Conservation (phyloP, 192 early-diverging fungal species). For the Linnemannia hyalina region DNA sequence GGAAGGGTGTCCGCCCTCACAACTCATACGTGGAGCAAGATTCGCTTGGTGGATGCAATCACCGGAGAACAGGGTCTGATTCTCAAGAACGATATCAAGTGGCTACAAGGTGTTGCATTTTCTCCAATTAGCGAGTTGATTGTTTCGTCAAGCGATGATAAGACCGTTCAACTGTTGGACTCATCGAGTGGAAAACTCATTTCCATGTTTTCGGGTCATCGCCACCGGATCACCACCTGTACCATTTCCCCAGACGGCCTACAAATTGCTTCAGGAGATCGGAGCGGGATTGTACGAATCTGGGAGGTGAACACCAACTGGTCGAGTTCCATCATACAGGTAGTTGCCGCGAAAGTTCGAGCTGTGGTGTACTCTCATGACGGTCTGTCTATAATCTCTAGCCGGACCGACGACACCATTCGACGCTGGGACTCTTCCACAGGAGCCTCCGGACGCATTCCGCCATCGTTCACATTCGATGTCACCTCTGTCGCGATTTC, state of each 20-base stretch:
- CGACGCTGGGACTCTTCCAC: not conserved
- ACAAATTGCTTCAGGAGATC: not conserved
- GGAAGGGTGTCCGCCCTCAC: too few relatives aligned
- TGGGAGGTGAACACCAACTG: not conserved
- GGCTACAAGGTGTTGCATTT: not conserved
- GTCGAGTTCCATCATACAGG: not conserved
- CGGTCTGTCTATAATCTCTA: not conserved
- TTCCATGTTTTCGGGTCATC: not conserved
- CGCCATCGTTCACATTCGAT: accelerated
- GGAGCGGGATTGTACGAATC: not conserved
- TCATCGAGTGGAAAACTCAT: not conserved
- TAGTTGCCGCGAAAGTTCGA: not conserved
- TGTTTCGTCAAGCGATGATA: not conserved
- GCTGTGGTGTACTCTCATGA: not conserved
- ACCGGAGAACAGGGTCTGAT: too few relatives aligned
- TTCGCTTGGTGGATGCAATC: too few relatives aligned
- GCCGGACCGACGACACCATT: not conserved
- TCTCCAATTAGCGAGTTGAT: not conserved
- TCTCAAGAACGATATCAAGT: too few relatives aligned
- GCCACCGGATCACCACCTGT: not conserved
- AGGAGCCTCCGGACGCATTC: too few relatives aligned
- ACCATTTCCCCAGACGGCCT: not conserved
- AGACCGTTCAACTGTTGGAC: not conserved
- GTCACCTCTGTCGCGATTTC: not conserved
- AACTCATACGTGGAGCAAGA: too few relatives aligned